A percentile compares a stretch with the other conserved stretches of the same genome.
Conservation (phyloP, 129 eudicot species). For the Cynara cardunculus region DNA sequence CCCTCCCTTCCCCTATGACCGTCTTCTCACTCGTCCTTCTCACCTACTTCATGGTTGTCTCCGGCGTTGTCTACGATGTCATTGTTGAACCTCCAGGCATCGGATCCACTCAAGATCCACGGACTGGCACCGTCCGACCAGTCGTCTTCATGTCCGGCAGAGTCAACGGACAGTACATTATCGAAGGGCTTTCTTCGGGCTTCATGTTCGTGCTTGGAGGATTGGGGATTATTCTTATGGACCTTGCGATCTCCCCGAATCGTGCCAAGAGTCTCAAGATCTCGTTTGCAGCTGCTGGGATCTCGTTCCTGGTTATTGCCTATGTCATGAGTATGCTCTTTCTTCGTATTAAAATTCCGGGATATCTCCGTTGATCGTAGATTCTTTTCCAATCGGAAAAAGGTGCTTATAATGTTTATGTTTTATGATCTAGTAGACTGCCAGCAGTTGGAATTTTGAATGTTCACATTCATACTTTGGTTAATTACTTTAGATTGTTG, state of each 20-base stretch:
- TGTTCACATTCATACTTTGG: background rate
- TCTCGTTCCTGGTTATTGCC: constrained; percentile 51
- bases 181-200: constrained; percentile 83
- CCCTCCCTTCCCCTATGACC: constrained; percentile 86
- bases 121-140: constrained; percentile 74
- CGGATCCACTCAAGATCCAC: constrained; percentile 78
- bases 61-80: constrained; percentile 95
- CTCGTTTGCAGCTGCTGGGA: constrained; percentile 63
- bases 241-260: constrained; percentile 56
- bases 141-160: constrained; percentile 86
- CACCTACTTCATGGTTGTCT: constrained; percentile 94
- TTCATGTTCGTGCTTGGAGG: constrained; percentile 98
- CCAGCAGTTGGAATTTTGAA: background rate
- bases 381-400: background rate
- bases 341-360: constrained; percentile 91
- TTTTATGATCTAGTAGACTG: constrained; percentile 8
- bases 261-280: constrained; percentile 65
- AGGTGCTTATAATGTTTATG: background rate
- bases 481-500: constrained; percentile 9
- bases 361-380: constrained; percentile 51
- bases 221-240: constrained; percentile 65
- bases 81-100: constrained; percentile 97
- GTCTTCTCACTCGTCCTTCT: constrained; percentile 74
- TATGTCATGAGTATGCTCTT: constrained; percentile 97
- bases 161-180: constrained; percentile 93